These are phyloP conservation scores for Rosa rugosa DNA, from an alignment of 306 rosid genomes.

Conservation along the genomic window DNA sequence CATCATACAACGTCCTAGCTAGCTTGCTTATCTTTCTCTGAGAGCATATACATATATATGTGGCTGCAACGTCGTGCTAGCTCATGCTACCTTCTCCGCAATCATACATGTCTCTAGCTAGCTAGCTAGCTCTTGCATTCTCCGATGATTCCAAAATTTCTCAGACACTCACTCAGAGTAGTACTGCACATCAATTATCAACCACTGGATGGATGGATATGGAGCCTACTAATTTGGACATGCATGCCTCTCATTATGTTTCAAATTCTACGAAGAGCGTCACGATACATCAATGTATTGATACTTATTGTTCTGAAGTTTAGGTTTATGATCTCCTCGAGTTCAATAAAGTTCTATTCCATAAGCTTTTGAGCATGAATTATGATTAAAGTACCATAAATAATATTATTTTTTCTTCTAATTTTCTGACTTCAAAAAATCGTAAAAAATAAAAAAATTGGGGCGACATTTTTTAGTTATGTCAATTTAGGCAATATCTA, in stretches of 20 bases:
- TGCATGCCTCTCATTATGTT: background rate
- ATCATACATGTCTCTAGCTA: background rate
- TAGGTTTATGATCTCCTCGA: too few relatives aligned
- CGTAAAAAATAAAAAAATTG: too few relatives aligned
- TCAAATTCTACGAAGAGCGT: background rate
- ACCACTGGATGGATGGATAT: background rate
- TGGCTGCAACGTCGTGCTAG: background rate
- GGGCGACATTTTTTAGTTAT: too few relatives aligned
- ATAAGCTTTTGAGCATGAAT: too few relatives aligned
- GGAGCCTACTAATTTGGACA: constrained; percentile 1
- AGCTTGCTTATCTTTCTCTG: background rate
- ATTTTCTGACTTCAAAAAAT: too few relatives aligned
- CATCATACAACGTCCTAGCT: background rate
- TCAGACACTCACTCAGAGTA: background rate
- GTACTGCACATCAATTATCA: background rate
- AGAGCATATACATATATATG: background rate
- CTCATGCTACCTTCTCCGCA: background rate
- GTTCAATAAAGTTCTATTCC: too few relatives aligned
- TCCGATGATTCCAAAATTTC: background rate
- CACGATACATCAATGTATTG: background rate
- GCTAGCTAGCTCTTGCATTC: background rate
- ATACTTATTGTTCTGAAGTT: background rate
- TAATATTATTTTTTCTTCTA: too few relatives aligned
- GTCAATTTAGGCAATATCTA: too few relatives aligned
- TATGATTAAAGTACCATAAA: too few relatives aligned